phyloP scores from a whole-genome alignment of 768 basidiomycete species.

The Chalciporus chontae region DNA sequence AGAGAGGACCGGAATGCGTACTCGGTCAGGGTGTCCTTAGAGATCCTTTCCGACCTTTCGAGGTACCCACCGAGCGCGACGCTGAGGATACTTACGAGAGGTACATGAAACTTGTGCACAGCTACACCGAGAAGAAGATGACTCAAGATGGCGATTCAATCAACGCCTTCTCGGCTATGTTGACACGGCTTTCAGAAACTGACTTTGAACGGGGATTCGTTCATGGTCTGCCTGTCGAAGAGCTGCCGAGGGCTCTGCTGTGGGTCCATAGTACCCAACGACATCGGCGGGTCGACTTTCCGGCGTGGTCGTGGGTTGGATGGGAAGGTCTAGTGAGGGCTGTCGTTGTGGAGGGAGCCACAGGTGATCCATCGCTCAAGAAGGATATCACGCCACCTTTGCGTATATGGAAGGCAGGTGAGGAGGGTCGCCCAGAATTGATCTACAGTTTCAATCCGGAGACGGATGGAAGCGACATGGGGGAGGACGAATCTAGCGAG shows the following conservation, averaged over 20 bases:
- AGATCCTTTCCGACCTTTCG: slow-evolving; percentile 1
- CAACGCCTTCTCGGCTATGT: background rate
- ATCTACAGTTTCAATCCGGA: background rate
- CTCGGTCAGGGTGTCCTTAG: slow-evolving; percentile 1
- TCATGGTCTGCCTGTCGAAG: background rate
- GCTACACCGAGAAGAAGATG: slow-evolving; percentile 1
- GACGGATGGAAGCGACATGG: background rate
- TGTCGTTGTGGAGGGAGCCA: background rate
- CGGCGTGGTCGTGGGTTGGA: slow-evolving; percentile 1
- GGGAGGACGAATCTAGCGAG: background rate
- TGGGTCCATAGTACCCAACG: background rate
- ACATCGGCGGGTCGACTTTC: background rate
- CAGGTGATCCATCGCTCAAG: background rate
- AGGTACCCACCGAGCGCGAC: background rate
- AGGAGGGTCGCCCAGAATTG: background rate
- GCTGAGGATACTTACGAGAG: background rate
- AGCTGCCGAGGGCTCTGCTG: background rate
- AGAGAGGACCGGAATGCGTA: background rate
- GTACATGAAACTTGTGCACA: background rate
- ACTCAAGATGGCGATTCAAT: background rate
- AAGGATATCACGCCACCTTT: background rate
- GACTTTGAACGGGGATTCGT: background rate
- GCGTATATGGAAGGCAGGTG: background rate
- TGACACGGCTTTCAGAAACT: background rate
- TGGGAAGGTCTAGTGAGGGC: slow-evolving; percentile 1